Percentiles rank a stretch among this genome's conserved stretches.
These are phyloP conservation scores for Pogostemon cablin DNA, from an alignment of 257 asterid species.

Conservation along the genomic window DNA sequence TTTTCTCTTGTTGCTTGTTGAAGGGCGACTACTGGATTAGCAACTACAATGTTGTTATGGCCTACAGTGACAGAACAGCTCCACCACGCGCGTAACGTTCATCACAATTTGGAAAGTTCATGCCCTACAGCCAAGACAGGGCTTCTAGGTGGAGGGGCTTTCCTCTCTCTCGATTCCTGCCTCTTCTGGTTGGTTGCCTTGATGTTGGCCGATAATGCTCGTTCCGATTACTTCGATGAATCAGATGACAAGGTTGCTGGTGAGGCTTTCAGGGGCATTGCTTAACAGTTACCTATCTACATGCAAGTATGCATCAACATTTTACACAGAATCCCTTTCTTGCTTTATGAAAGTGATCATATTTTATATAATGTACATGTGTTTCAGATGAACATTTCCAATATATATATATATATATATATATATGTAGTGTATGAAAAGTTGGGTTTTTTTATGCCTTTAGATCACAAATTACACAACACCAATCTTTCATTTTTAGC, in stretches of 20 bases:
- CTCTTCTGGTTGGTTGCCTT: slow-evolving; percentile 87
- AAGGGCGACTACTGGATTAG: slow-evolving; percentile 75
- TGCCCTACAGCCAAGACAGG: slow-evolving; percentile 99
- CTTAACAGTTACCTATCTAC: slow-evolving; percentile 23
- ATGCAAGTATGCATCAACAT: slow-evolving; percentile 3
- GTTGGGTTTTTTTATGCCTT: too few relatives aligned
- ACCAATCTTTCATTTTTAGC: too few relatives aligned
- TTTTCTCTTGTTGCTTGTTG: slow-evolving; percentile 7
- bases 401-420: too few relatives aligned
- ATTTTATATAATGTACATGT: background rate
- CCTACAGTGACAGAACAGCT: slow-evolving; percentile 81
- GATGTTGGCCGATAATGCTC: slow-evolving; percentile 83
- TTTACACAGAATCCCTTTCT: background rate
- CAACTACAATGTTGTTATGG: slow-evolving; percentile 73
- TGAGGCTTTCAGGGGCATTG: slow-evolving; percentile 43
- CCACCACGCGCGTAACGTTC: slow-evolving; percentile 59
- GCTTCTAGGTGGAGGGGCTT: slow-evolving; percentile 98
- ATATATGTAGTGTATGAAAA: too few relatives aligned
- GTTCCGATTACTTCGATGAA: slow-evolving; percentile 78
- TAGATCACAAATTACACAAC: too few relatives aligned
- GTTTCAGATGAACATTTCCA: background rate
- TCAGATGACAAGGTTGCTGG: slow-evolving; percentile 38
- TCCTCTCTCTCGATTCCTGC: slow-evolving; percentile 77
- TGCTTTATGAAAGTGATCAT: background rate
- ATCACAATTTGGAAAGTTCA: slow-evolving; percentile 58